phyloP scores from a whole-genome alignment of 78 protist genomes.

The Dictyostelium intermedium region DNA sequence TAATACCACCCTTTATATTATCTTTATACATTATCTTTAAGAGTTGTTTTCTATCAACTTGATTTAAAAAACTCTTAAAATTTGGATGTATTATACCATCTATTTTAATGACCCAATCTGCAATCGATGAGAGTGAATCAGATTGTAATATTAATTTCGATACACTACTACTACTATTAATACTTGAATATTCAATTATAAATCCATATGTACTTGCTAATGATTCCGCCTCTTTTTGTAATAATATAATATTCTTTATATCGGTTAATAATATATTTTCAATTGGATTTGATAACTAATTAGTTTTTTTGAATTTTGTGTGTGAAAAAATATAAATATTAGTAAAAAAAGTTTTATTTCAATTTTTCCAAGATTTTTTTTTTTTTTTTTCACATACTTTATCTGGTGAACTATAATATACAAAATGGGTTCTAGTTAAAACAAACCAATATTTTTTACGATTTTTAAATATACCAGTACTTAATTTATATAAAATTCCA shows the following conservation, averaged over 20 bases:
- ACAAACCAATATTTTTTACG: slow-evolving; percentile 68
- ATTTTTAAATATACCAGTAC: slow-evolving; percentile 63
- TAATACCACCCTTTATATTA: slow-evolving; percentile 74
- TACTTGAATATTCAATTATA: neutral
- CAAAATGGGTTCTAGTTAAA: slow-evolving; percentile 46
- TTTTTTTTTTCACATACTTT: slow-evolving; percentile 18
- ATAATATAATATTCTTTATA: slow-evolving; percentile 42
- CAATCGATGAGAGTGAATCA: slow-evolving; percentile 22
- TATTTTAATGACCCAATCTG: slow-evolving; percentile 67
- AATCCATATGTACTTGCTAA: slow-evolving; percentile 37
- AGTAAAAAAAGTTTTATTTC: neutral
- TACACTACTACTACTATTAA: neutral
- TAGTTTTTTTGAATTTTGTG: too few species aligned
- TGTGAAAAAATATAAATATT: too few species aligned
- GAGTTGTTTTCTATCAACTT: slow-evolving; percentile 28
- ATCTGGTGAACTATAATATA: slow-evolving; percentile 57
- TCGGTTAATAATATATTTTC: slow-evolving; percentile 33
- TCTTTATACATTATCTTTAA: slow-evolving; percentile 50
- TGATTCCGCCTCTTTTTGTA: slow-evolving; percentile 39
- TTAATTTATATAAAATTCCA: slow-evolving; percentile 45
- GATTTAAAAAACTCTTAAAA: slow-evolving; percentile 23
- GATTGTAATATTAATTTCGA: slow-evolving; percentile 17
- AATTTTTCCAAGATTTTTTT: too few species aligned
- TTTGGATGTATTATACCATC: slow-evolving; percentile 56
- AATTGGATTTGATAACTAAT: slow-evolving; percentile 57